Conservation (phyloP, 2,329 filamentous ascomycete species). For the Aspergillus neotritici region DNA sequence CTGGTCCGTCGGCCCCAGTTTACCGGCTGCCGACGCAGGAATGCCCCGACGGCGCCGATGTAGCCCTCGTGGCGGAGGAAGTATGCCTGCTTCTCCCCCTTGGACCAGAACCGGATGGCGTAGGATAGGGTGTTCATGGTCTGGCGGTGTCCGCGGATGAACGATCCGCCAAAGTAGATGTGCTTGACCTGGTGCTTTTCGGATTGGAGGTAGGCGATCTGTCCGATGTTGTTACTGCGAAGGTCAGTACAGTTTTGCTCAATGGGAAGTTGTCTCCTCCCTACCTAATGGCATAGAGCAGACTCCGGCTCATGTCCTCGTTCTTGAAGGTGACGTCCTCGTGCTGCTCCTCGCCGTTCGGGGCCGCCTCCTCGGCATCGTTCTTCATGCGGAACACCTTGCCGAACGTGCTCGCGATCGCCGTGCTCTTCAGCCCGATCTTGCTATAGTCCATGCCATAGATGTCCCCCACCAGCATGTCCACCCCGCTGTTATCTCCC, state of each 20-base stretch:
- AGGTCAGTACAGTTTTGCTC: conserved; percentile 18
- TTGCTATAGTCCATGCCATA: conserved; percentile 95
- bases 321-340: conserved; percentile 56
- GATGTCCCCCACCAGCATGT: conserved; percentile 96
- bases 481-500: conserved; percentile 87
- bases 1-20: conserved; percentile 87
- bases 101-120: conserved; percentile 96
- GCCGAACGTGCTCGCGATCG: conserved; percentile 93
- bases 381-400: conserved; percentile 94
- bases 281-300: conserved; percentile 81
- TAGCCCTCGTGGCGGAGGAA: conserved; percentile 96
- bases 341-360: conserved; percentile 59
- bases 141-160: conserved; percentile 91
- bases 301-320: conserved; percentile 81
- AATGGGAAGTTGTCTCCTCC: conserved; percentile 11
- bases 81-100: conserved; percentile 89
- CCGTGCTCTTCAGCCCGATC: conserved; percentile 90
- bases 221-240: conserved; percentile 86
- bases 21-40: conserved; percentile 79
- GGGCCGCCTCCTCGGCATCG: conserved; percentile 70
- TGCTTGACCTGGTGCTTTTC: conserved; percentile 86
- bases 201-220: conserved; percentile 95
- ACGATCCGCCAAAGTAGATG: conserved; percentile 96
- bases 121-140: conserved; percentile 98
- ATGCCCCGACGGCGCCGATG: conserved; percentile 86